Evolutionary conservation across 257 asterid species (phyloP).

Genomic region (Plantago ovata): DNA sequence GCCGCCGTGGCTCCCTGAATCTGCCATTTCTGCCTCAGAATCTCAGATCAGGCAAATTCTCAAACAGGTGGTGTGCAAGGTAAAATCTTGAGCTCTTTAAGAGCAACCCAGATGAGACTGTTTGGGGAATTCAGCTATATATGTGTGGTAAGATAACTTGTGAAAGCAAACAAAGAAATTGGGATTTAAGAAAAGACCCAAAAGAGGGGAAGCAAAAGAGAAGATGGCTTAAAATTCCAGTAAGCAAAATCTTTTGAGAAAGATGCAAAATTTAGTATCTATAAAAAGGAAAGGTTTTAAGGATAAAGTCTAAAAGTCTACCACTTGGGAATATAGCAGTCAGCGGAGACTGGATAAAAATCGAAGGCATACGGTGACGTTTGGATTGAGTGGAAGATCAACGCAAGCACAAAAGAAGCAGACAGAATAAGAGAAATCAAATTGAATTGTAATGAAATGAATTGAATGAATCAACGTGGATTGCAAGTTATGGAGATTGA

Average conservation of each 20-base stretch:
- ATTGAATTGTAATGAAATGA: too few relatives aligned
- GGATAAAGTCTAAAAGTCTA: too few relatives aligned
- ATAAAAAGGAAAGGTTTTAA: too few relatives aligned
- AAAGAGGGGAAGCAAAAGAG: too few relatives aligned
- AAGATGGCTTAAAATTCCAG: not conserved
- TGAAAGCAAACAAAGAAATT: slow-evolving; percentile 12
- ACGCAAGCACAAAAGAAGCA: slow-evolving; percentile 17
- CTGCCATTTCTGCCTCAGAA: slow-evolving; percentile 37
- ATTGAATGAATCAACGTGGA: slow-evolving; percentile 8
- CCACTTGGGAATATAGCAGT: too few relatives aligned
- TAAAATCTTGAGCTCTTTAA: not conserved
- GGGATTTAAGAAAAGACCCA: slow-evolving; percentile 4
- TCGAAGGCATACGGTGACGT: slow-evolving; percentile 25
- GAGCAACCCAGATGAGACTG: slow-evolving; percentile 10
- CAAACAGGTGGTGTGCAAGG: not conserved
- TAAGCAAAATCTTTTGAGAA: not conserved
- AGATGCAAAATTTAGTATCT: slow-evolving; percentile 5
- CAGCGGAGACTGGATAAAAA: slow-evolving; percentile 17
- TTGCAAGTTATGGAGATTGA: slow-evolving; percentile 12
- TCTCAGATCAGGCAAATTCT: too few relatives aligned
- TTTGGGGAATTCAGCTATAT: too few relatives aligned
- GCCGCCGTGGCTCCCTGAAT: slow-evolving; percentile 12
- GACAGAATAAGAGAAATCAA: slow-evolving; percentile 1
- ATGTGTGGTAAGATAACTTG: too few relatives aligned
- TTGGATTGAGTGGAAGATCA: not conserved